A percentile compares a stretch with the other conserved stretches of the same genome.
These are phyloP conservation scores for Claviceps sp. DNA, from an alignment of 2,329 filamentous ascomycete species.

Conservation along the genomic window DNA sequence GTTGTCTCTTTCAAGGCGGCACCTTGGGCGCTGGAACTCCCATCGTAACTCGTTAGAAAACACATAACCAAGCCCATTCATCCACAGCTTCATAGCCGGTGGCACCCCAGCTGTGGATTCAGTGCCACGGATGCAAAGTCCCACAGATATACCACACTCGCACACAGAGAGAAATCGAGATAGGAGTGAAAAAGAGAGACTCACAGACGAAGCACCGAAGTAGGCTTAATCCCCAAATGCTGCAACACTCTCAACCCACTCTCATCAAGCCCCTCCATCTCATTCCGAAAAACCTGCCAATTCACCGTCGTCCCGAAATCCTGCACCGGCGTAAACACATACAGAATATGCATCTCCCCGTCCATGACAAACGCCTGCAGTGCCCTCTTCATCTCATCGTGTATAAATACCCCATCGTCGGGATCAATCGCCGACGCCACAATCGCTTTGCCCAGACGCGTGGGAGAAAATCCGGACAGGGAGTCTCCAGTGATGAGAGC, in stretches of 20 bases:
- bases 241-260: conserved; percentile 55
- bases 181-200: conserved; percentile 10
- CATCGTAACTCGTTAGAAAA: not conserved
- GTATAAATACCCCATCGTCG: conserved; percentile 60
- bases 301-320: conserved; percentile 43
- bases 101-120: too few relatives aligned
- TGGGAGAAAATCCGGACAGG: conserved; percentile 43
- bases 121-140: too few relatives aligned
- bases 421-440: conserved; percentile 61
- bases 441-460: conserved; percentile 54
- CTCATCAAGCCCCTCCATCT: conserved; percentile 57
- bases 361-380: conserved; percentile 66
- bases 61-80: too few relatives aligned
- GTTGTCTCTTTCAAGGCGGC: conserved; percentile 50
- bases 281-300: conserved; percentile 59
- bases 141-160: too few relatives aligned
- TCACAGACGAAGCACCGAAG: conserved; percentile 53
- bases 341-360: conserved; percentile 67
- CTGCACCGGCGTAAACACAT: conserved; percentile 63
- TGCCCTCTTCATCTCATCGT: conserved; percentile 54
- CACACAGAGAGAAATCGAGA: not conserved
- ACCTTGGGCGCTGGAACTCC: conserved; percentile 48
- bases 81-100: too few relatives aligned
- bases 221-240: conserved; percentile 56
- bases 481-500: conserved; percentile 40